These are phyloP conservation scores for Fusarium chlamydosporum DNA, from an alignment of 2,329 filamentous ascomycete genomes.

Conservation along the genomic window DNA sequence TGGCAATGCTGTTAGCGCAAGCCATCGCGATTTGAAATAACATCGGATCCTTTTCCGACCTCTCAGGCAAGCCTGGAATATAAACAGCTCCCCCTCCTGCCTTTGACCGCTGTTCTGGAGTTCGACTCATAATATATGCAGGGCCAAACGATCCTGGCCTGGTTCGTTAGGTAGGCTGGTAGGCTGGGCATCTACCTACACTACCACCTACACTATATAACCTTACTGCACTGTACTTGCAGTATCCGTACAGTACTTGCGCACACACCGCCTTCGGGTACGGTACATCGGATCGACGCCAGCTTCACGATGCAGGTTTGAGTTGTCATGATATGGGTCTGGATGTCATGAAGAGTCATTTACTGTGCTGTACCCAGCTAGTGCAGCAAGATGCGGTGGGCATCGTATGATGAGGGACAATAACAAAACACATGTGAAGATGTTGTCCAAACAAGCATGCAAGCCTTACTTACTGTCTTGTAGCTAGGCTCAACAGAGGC, in stretches of 20 bases:
- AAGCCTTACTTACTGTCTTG: conserved; percentile 2
- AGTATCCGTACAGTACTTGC: conserved; percentile 8
- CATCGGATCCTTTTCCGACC: conserved; percentile 5
- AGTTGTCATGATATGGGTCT: conserved; percentile 35
- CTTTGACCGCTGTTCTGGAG: conserved; percentile 38
- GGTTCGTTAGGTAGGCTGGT: conserved; percentile 8
- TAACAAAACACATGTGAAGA: neutral
- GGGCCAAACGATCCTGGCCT: conserved; percentile 31
- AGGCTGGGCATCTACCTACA: conserved; percentile 18
- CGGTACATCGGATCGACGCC: conserved; percentile 24
- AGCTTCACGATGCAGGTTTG: conserved; percentile 31
- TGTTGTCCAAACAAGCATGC: neutral
- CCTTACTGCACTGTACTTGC: no score
- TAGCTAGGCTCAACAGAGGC: conserved; percentile 1
- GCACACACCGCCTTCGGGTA: conserved; percentile 39
- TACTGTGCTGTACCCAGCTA: conserved; percentile 6
- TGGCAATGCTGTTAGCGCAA: neutral
- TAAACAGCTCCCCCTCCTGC: neutral
- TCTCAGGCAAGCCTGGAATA: neutral
- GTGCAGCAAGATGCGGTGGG: conserved; percentile 17
- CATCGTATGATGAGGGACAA: conserved; percentile 22
- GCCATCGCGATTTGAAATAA: neutral
- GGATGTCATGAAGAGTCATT: conserved; percentile 23
- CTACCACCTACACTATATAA: neutral
- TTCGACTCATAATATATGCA: conserved; percentile 22